A percentile compares a stretch with the other conserved stretches of the same genome.
phyloP scores from a whole-genome alignment of 2,329 filamentous ascomycete genomes.

The Fusarium foetens region DNA sequence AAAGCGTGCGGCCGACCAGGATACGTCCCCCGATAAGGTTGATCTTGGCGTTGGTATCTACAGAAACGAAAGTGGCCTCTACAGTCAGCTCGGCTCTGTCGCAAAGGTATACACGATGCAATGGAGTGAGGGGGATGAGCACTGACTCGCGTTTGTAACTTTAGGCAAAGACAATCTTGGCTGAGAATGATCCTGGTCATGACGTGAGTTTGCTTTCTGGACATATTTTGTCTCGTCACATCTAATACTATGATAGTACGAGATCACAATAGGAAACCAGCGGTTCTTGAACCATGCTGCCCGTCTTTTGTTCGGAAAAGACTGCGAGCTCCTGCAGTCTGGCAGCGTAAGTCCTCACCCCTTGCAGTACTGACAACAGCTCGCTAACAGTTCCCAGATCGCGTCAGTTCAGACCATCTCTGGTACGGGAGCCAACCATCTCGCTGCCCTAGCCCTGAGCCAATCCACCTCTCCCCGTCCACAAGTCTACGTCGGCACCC shows the following conservation, averaged over 20 bases:
- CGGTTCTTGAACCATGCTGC: not conserved
- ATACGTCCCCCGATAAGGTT: not conserved
- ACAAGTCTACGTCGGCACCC: not conserved
- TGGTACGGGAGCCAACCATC: not conserved
- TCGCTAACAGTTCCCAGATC: not conserved
- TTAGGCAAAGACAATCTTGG: not conserved
- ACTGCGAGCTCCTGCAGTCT: not conserved
- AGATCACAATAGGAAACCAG: not conserved
- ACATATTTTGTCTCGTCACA: not conserved
- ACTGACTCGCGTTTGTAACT: not conserved
- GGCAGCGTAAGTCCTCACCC: not conserved
- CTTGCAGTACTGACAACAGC: not conserved
- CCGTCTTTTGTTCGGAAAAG: not conserved
- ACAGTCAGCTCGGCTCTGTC: not conserved
- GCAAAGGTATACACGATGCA: not conserved
- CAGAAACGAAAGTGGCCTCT: not conserved
- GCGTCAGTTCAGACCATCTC: not conserved
- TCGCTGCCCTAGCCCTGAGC: not conserved
- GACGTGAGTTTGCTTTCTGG: not conserved
- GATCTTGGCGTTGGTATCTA: not conserved
- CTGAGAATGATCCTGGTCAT: not conserved
- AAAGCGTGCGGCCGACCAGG: not conserved
- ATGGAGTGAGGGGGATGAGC: no score
- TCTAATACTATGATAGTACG: not conserved
- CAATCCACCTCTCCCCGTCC: not conserved